These are phyloP conservation scores for Podospora bellae-mahoneyi DNA, from an alignment of 495 filamentous ascomycete species.

Conservation along the genomic window DNA sequence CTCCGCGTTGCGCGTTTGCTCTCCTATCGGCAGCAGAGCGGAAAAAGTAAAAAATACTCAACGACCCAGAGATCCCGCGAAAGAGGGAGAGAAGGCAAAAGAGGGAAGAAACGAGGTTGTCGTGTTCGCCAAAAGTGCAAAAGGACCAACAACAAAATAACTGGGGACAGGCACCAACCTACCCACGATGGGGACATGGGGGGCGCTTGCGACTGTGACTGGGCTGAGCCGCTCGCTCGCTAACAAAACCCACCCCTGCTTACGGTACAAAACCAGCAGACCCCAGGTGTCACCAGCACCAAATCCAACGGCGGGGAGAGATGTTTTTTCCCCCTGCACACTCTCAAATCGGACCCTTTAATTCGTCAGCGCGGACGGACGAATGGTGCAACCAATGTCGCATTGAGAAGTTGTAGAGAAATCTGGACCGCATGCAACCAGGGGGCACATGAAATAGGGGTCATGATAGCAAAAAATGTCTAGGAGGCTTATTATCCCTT, in stretches of 20 bases:
- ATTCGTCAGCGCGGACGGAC: not conserved
- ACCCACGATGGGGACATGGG: not conserved
- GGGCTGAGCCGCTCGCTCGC: conserved; percentile 63
- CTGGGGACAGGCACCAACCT: not conserved
- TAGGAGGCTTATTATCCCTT: not conserved
- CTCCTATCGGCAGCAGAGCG: too few relatives aligned
- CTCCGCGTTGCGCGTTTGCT: too few relatives aligned
- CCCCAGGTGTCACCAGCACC: not conserved
- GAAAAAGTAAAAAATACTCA: not conserved
- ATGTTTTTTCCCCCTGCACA: not conserved
- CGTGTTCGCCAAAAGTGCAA: not conserved
- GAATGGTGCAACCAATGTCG: not conserved
- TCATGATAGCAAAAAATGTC: not conserved
- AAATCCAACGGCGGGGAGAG: not conserved
- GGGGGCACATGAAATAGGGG: not conserved
- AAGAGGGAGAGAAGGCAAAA: not conserved
- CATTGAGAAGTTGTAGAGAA: not conserved
- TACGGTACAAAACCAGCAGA: not conserved
- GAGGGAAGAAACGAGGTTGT: not conserved
- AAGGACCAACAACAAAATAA: conserved; percentile 2
- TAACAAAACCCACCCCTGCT: not conserved
- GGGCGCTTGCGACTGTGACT: too few relatives aligned
- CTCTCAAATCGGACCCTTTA: not conserved
- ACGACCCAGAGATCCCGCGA: not conserved
- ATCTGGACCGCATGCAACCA: not conserved